phyloP scores from a whole-genome alignment of 2,329 filamentous ascomycete genomes.

The Fonsecaea erecta region DNA sequence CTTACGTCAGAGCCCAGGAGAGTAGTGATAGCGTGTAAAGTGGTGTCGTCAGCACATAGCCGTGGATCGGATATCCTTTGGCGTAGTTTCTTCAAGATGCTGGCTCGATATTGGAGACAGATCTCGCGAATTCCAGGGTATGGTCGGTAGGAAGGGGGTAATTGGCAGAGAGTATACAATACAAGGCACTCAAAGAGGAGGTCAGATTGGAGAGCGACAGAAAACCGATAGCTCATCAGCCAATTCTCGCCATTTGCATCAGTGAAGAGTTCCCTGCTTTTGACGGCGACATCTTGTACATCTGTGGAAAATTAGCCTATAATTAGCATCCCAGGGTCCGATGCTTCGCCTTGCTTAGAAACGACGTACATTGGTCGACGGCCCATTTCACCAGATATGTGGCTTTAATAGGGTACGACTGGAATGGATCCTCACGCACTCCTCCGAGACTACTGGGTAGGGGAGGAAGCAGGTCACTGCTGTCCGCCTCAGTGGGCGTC shows the following conservation, averaged over 20 bases:
- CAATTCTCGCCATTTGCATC: not conserved
- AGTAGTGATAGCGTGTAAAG: not conserved
- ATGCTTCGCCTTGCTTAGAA: not conserved
- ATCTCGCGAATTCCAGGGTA: not conserved
- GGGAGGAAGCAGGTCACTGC: not conserved
- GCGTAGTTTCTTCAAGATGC: not conserved
- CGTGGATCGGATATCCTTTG: not conserved
- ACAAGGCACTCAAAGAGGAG: not conserved
- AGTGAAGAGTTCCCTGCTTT: not conserved
- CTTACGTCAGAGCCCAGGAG: not conserved
- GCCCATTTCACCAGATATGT: not conserved
- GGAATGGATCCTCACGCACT: not conserved
- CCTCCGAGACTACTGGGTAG: not conserved
- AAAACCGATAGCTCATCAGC: not conserved
- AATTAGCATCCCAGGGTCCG: not conserved
- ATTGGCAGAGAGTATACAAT: not conserved
- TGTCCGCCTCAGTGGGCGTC: not conserved
- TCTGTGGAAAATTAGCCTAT: constrained; percentile 1
- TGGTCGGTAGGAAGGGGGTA: not conserved
- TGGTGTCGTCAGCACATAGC: not conserved
- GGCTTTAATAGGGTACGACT: not conserved
- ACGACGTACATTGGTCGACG: not conserved
- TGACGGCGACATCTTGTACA: not conserved
- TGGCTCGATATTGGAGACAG: not conserved
- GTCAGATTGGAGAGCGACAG: not conserved